Evolutionary conservation across 1,139 yeast species (phyloP).

Genomic region (Zhuliangozyma blackwelliae): DNA sequence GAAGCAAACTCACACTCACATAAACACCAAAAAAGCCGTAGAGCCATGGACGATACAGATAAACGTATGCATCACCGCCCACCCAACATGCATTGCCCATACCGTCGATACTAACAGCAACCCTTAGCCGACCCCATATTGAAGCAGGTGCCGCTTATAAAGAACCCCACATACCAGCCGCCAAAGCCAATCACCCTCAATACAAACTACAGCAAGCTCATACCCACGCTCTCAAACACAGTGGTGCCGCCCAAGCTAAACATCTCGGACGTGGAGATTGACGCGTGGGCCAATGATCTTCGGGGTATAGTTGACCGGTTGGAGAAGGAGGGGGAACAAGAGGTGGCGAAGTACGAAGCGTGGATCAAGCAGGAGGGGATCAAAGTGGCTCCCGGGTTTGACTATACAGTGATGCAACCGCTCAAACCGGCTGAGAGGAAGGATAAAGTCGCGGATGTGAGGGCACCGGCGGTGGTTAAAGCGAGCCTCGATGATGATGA

Average conservation of each 20-base stretch:
- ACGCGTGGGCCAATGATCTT: constrained; percentile 27
- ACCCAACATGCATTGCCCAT: background rate
- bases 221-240: constrained; percentile 30
- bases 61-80: constrained; percentile 16
- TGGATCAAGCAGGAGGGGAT: constrained; percentile 36
- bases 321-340: constrained; percentile 6
- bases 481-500: constrained; percentile 1
- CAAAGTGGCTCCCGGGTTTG: constrained; percentile 43
- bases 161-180: constrained; percentile 51
- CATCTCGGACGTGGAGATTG: constrained; percentile 23
- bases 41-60: constrained; percentile 16
- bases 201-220: constrained; percentile 42
- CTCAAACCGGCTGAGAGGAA: constrained; percentile 2
- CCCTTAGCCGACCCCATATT: constrained; percentile 45
- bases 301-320: constrained; percentile 13
- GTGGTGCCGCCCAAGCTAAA: constrained; percentile 40
- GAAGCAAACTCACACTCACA: too few species aligned
- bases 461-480: constrained; percentile 6
- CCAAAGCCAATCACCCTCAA: constrained; percentile 58
- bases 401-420: constrained; percentile 31
- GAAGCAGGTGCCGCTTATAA: constrained; percentile 54
- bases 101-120: constrained; percentile 5
- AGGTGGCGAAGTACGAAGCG: constrained; percentile 18
- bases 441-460: background rate
- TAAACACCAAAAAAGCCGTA: background rate